Base-by-base conservation (phyloP, 345 rosid species). In the Hypericum androsaemum region DNA sequence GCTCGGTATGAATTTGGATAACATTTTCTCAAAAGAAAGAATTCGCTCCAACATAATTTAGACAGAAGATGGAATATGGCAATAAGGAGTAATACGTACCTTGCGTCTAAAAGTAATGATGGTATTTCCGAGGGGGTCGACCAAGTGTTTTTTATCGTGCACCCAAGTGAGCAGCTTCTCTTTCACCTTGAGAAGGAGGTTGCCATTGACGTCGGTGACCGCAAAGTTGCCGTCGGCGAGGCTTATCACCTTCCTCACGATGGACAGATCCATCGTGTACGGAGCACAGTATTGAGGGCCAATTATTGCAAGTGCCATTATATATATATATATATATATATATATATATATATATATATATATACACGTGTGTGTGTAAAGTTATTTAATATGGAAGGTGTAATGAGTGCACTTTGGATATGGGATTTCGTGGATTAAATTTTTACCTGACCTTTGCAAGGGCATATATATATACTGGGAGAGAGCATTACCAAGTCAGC, bases 101-200 rank as follows among this genome's bases (percentile, higher is more conserved):
- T 64, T 70, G 28, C 52, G 56, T 2, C 37, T 46, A 41, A 70
- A 52, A 10, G 64, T 47, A 58, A 53, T 53, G 16, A 74, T 11
- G 17, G 69, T 63, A 45, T 60, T 49, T 0, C 67, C 78, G 38
- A 61, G 42, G 39, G 70, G 61, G 12, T 74, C 72, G 42, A 59
- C 14, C 51, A 74, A 16, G 44, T 47, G 47, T 2, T 67, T 72
- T 11, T 62, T 64, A 44, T 60, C 67, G 51, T 61, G 72, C 10
- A 70, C 6, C 59, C 64, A 22, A 22, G 32, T 60, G 10, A 57
- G 7, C 35, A 43, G 12, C 51, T 58, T 37, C 10, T 63, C 64
- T 37, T 51, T 61, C n/a, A 70, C 48, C 36, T 54, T 58, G 72
- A 74, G 70, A 38, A 74, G 42, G 45, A 36, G 35, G 60, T 41